Base-by-base conservation (phyloP, 2,329 filamentous ascomycete species). In the Trichoderma gracile region DNA sequence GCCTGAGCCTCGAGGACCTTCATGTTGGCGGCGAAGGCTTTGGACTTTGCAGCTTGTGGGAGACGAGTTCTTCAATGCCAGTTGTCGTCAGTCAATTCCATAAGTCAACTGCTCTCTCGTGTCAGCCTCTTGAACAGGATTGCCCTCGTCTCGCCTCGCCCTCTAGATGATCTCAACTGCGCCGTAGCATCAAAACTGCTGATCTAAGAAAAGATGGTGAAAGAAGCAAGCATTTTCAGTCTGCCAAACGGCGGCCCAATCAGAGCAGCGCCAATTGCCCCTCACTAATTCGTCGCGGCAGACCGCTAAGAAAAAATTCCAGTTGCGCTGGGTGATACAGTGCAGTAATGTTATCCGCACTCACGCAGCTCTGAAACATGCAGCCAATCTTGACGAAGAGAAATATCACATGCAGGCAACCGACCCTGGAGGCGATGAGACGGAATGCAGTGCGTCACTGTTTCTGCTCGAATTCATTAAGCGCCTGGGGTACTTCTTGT, bases 1-100 rank as follows among this genome's bases (percentile, higher is more conserved):
- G 86, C 86, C 73, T 92, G 88, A 3, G 89, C 80, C 72, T 90
- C 89, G 70, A 92, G 78, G 72, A 93, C 85, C 83, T 91, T 89
- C 86, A 89, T 88, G 21, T 42, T 74, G 58, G 19, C 33, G 45
- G 30, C 27, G 10, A 17, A 27, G 9, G 47, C 12, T 21, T 15
- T 33, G 21, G 6, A 14, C 23, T 19, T n/a, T 23, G 9, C 5
- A 2, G 40, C 23, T 9, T 46, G 17, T n/a, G 38, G 12, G 3
- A 12, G 21, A 4, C 14, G 15, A 49, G 38, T 10, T 1, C 14
- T 8, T 12, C 19, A 27, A 49, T 33, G 4, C 19, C 21, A 54
- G 52, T 42, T 10, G 40, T 15, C 1, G 33, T 3, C 33, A 14
- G 4, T 14, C 33, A 14, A 14, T 3, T 3, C 4, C 4, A 38